These are phyloP conservation scores for Penicillium digitatum DNA, from an alignment of 2,329 filamentous ascomycete genomes.

Conservation along the genomic window DNA sequence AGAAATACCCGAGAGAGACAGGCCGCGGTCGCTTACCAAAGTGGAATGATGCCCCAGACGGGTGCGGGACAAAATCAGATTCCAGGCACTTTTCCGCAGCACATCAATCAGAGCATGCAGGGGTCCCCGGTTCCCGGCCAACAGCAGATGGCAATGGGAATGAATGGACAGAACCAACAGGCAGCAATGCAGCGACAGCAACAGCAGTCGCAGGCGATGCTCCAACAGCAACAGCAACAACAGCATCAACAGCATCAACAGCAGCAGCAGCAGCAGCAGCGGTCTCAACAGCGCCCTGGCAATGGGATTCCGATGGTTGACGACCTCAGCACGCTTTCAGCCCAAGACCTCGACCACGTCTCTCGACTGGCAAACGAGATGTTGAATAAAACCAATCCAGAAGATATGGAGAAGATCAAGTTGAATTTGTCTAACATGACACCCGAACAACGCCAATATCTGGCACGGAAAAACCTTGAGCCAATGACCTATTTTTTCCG, in stretches of 20 bases:
- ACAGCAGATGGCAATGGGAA: slow-evolving; percentile 36
- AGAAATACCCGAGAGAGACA: slow-evolving; percentile 45
- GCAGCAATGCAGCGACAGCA: slow-evolving; percentile 35
- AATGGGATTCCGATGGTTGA: slow-evolving; percentile 30
- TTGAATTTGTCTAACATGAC: slow-evolving; percentile 46
- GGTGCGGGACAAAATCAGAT: slow-evolving; percentile 40
- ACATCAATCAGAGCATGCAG: slow-evolving; percentile 51
- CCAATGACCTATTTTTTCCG: slow-evolving; percentile 52
- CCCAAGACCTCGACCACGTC: slow-evolving; percentile 45
- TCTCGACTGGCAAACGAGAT: slow-evolving; percentile 47
- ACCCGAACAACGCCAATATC: slow-evolving; percentile 46
- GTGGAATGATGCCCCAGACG: slow-evolving; percentile 38
- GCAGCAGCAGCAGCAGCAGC: slow-evolving; percentile 27
- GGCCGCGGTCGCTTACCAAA: slow-evolving; percentile 37
- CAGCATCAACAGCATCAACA: slow-evolving; percentile 19
- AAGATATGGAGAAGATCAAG: slow-evolving; percentile 48
- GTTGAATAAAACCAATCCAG: slow-evolving; percentile 42
- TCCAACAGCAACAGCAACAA: slow-evolving; percentile 28
- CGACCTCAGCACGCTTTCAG: slow-evolving; percentile 36
- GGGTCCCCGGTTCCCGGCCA: slow-evolving; percentile 46
- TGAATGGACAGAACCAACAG: slow-evolving; percentile 34
- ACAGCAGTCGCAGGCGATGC: slow-evolving; percentile 28
- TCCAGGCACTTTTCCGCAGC: slow-evolving; percentile 47
- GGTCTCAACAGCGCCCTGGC: slow-evolving; percentile 31
- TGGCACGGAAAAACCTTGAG: slow-evolving; percentile 46